Evolutionary conservation across 2,329 filamentous ascomycete species (phyloP), one percentile per base, ranked within the genome.

Genomic region (Stagonosporopsis chrysanthemi): DNA sequence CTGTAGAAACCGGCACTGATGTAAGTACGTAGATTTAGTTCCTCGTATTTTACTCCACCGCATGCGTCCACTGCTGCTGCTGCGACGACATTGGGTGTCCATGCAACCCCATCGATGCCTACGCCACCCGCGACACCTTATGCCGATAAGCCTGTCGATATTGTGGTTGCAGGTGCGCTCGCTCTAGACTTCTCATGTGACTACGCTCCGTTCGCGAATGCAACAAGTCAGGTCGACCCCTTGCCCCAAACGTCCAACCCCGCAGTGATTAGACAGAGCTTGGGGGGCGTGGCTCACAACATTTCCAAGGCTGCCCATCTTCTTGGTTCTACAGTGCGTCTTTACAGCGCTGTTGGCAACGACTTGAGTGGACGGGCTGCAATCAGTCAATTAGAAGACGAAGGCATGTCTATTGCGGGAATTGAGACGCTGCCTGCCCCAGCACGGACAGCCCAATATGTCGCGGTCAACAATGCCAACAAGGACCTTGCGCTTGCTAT

Each of bases 241-340:
- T 79, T 83, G 47, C 80, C 88, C 35, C 85, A 93, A 58, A 97
- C 92, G 0, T 98, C 94, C 0, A 98, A 98, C 69, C 91, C 91
- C 45, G 87, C 92, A 7, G 80, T 82, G 14, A 96, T 97, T 63
- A 86, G 80, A 33, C 92, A 96, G 71, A 91, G 90, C 1, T 84
- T 97, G 7, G 95, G 95, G 12, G 95, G 95, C 6, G 95, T 98
- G 7, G 95, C 91, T 6, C 89, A 92, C 70, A 98, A 98, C 69
- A 91, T 98, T 41, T 92, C 95, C 15, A 84, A 92, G 44, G 93
- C 94, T 41, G 88, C 91, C 1, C 90, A 92, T 64, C 84, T 88
- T 29, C 82, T 90, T 57, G 86, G 85, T 38, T 85, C 82, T 35
- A 78, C 79, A 14, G 90, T 95, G 7, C 83, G 86, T 22, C 85